phyloP scores from a whole-genome alignment of 371 early-diverging fungal species.

The Parasitella parasitica region DNA sequence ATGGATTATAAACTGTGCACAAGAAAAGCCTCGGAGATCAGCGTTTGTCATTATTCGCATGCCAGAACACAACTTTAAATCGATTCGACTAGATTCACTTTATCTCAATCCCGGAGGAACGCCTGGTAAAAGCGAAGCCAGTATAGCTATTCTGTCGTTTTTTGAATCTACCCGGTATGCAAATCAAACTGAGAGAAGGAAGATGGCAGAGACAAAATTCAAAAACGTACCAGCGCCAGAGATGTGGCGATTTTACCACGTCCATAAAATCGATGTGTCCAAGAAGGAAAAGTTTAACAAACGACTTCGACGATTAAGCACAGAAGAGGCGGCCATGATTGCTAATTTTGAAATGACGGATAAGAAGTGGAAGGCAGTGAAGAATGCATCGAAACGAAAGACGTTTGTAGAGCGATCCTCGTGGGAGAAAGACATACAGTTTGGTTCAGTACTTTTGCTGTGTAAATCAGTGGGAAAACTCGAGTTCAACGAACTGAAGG shows the following conservation, averaged over 20 bases:
- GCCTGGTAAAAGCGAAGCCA: slow-evolving; percentile 4
- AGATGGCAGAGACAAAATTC: not conserved
- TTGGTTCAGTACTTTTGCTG: slow-evolving; percentile 22
- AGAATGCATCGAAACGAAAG: slow-evolving; percentile 11
- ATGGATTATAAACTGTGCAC: slow-evolving; percentile 12
- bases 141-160: slow-evolving; percentile 17
- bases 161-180: slow-evolving; percentile 25
- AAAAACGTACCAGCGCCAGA: slow-evolving; percentile 7
- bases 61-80: slow-evolving; percentile 24
- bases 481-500: slow-evolving; percentile 24
- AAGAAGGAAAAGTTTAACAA: slow-evolving; percentile 1
- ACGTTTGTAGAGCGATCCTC: slow-evolving; percentile 6
- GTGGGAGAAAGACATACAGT: slow-evolving; percentile 30
- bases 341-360: slow-evolving; percentile 28
- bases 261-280: slow-evolving; percentile 1
- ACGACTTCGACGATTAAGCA: slow-evolving; percentile 17
- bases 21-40: slow-evolving; percentile 20
- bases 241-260: slow-evolving; percentile 30
- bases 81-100: slow-evolving; percentile 11
- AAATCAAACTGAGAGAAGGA: slow-evolving; percentile 10
- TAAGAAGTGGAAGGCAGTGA: slow-evolving; percentile 25
- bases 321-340: slow-evolving; percentile 24
- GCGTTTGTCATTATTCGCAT: slow-evolving; percentile 26
- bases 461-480: slow-evolving; percentile 24
- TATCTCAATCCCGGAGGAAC: slow-evolving; percentile 24